Conservation (phyloP, 2,329 filamentous ascomycete species). For the Cladophialophora chaetospira region DNA sequence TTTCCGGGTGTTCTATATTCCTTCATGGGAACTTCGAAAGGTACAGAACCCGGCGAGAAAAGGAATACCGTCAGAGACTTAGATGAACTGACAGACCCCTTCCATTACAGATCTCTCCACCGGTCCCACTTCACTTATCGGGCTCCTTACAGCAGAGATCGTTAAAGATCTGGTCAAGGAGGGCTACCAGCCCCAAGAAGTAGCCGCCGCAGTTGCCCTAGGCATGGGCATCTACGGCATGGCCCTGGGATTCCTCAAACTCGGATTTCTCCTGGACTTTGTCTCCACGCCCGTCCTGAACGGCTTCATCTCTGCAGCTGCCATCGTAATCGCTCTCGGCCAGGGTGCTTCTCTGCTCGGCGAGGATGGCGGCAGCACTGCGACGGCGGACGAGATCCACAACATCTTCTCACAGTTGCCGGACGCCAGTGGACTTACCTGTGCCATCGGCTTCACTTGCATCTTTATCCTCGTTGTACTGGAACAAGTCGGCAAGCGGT, state of each 20-base stretch:
- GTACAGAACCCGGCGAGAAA: constrained; percentile 38
- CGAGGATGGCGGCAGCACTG: constrained; percentile 52
- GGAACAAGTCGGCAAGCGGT: constrained; percentile 61
- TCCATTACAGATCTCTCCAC: constrained; percentile 55
- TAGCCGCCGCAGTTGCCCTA: constrained; percentile 64
- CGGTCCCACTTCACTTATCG: constrained; percentile 66
- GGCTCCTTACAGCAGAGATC: constrained; percentile 64
- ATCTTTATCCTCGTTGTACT: constrained; percentile 60
- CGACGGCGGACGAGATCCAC: constrained; percentile 60
- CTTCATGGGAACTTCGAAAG: constrained; percentile 64
- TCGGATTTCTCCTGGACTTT: constrained; percentile 67
- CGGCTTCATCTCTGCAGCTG: constrained; percentile 67
- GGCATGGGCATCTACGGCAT: constrained; percentile 66
- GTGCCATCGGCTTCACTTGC: constrained; percentile 60
- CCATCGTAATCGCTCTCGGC: constrained; percentile 65
- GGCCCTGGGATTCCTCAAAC: constrained; percentile 62
- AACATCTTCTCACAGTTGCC: constrained; percentile 60
- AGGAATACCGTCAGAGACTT: background rate
- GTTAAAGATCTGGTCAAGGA: constrained; percentile 54
- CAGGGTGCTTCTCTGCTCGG: constrained; percentile 65
- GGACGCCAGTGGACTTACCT: constrained; percentile 60
- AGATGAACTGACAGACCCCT: constrained; percentile 9
- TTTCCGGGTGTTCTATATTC: constrained; percentile 59
- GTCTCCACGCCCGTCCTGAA: constrained; percentile 65
- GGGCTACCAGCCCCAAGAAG: constrained; percentile 57